Conservation (phyloP, 2,329 filamentous ascomycete species). For the Calonectria hawksworthii region DNA sequence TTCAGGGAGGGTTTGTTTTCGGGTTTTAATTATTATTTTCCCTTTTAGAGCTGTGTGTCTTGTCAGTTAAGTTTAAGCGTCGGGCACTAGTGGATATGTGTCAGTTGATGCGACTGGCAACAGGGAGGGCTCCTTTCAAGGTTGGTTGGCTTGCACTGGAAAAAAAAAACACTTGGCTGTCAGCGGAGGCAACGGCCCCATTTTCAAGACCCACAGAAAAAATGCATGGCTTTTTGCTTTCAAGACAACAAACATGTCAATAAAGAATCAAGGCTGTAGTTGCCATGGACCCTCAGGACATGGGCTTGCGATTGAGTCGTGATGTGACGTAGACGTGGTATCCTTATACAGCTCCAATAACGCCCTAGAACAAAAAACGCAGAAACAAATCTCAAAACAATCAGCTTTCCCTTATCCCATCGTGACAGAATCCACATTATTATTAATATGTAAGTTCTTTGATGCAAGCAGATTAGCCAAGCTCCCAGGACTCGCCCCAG, state of each 20-base stretch:
- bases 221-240: conserved; percentile 1
- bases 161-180: conserved; percentile 23
- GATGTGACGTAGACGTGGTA: conserved; percentile 38
- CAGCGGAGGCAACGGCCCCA: conserved; percentile 8
- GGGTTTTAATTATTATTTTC: not conserved
- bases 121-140: not conserved
- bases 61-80: conserved; percentile 1
- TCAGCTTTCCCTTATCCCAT: conserved; percentile 1
- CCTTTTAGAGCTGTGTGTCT: conserved; percentile 3
- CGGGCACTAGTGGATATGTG: conserved; percentile 12
- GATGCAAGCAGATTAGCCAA: conserved; percentile 48
- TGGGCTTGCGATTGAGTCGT: conserved; percentile 39
- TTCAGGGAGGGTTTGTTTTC: not conserved
- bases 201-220: conserved; percentile 23
- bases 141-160: conserved; percentile 15
- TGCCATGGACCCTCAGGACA: conserved; percentile 14
- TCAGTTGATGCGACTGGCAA: conserved; percentile 8
- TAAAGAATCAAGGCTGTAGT: conserved; percentile 7
- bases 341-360: conserved; percentile 31
- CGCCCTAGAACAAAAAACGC: conserved; percentile 12
- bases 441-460: conserved; percentile 40
- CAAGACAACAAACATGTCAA: conserved; percentile 18
- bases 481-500: conserved; percentile 66
- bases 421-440: conserved; percentile 31
- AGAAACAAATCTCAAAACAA: conserved; percentile 8